These are phyloP conservation scores for Mycena chlorophos DNA, from an alignment of 768 basidiomycete genomes.

Conservation along the genomic window DNA sequence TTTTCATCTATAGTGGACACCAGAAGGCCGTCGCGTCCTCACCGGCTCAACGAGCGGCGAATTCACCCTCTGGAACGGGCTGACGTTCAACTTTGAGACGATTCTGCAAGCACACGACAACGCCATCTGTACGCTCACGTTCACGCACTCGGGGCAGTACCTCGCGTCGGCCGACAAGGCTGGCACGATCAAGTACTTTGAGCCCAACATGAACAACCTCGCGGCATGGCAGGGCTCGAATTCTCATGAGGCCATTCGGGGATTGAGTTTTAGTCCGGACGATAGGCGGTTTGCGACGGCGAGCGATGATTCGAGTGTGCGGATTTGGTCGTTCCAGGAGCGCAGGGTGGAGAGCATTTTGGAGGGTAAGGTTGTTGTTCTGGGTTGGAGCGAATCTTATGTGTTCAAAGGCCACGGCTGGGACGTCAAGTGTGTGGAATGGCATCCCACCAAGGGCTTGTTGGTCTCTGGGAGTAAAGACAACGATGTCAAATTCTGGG, in stretches of 20 bases:
- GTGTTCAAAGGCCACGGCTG: constrained; percentile 82
- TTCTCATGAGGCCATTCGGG: constrained; percentile 88
- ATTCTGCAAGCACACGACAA: constrained; percentile 99
- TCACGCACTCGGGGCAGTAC: constrained; percentile 92
- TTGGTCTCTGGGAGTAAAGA: constrained; percentile 96
- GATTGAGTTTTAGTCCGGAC: constrained; percentile 88
- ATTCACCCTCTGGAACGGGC: constrained; percentile 98
- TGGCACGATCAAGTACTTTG: constrained; percentile 98
- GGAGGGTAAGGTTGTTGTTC: constrained; percentile 55
- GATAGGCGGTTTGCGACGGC: constrained; percentile 92
- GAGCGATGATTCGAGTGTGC: constrained; percentile 92
- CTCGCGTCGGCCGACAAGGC: constrained; percentile 90
- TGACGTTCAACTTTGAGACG: constrained; percentile 99
- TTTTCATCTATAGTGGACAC: constrained; percentile 78
- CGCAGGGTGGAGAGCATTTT: constrained; percentile 85
- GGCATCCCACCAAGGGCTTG: constrained; percentile 97
- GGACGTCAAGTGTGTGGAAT: constrained; percentile 98
- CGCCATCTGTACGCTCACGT: constrained; percentile 85
- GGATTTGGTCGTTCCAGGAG: constrained; percentile 94
- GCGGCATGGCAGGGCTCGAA: constrained; percentile 88
- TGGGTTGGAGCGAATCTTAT: no score
- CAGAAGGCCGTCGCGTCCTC: constrained; percentile 88
- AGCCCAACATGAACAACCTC: constrained; percentile 98
- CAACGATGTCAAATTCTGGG: constrained; percentile 99
- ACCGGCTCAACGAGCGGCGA: constrained; percentile 97